phyloP scores from a whole-genome alignment of 306 rosid species.

The Luffa acutangula region DNA sequence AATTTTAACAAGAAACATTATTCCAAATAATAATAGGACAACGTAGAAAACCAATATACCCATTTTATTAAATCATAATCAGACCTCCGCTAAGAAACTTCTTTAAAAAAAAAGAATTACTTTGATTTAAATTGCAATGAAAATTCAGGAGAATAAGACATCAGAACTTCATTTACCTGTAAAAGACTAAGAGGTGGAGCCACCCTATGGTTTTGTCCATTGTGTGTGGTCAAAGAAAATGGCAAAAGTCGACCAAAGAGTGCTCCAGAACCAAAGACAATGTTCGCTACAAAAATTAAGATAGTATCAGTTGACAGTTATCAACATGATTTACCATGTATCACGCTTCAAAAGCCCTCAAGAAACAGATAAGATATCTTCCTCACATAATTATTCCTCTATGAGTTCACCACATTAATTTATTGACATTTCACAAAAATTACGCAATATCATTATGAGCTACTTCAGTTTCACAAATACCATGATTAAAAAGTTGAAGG shows the following conservation, averaged over 20 bases:
- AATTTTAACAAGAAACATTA: neutral
- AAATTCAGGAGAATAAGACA: conserved; percentile 2
- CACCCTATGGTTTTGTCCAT: conserved; percentile 30
- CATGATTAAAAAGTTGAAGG: neutral
- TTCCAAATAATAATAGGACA: neutral
- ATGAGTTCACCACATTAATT: neutral
- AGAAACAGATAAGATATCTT: neutral
- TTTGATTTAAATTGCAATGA: conserved; percentile 8
- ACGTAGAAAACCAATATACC: neutral
- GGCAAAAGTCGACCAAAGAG: conserved; percentile 62
- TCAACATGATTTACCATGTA: conserved; percentile 3
- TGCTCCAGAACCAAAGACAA: conserved; percentile 62
- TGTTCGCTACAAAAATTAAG: conserved; percentile 48
- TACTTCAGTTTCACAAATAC: neutral
- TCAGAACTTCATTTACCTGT: conserved; percentile 41
- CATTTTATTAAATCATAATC: neutral
- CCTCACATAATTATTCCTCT: neutral
- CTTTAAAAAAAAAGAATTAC: neutral
- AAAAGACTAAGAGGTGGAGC: conserved; percentile 43
- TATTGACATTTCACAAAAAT: neutral
- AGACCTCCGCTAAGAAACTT: neutral
- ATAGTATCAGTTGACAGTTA: conserved; percentile 6
- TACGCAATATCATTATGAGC: neutral
- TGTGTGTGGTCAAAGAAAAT: conserved; percentile 25
- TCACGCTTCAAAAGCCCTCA: neutral